Evolutionary conservation across 371 early-diverging fungal genomes (phyloP), one percentile per base, ranked within the genome.

Genomic region (Zychaea mexicana): DNA sequence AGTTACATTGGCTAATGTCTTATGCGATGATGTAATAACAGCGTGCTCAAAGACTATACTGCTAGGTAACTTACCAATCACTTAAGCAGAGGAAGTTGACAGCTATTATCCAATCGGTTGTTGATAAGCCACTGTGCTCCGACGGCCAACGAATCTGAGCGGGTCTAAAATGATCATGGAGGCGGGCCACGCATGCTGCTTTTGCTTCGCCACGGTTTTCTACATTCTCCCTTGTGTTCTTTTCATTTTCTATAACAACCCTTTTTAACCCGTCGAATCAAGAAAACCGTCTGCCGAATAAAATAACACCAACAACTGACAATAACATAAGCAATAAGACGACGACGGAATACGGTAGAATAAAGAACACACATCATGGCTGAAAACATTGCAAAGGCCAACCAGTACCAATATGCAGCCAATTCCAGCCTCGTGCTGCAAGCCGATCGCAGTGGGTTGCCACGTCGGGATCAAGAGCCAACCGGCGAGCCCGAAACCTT

Each of bases 401-500:
- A 83, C 73, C 93, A 93, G 69, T 95, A 95, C 73, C 91, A 92
- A 73, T 96, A 96, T 76, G 90, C 94, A 22, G 94, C 94, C 27
- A 97, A 93, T 74, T 90, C 96, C 24, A 97, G 96, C 79, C 82
- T 97, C 65, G 98, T 98, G 3, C 85, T 97, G 22, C 92, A 92
- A 54, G 90, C 94, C 21, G 94, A 96, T 73, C 86, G 98, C 27
- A 86, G 93, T 57, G 85, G 84, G 12, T 77, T 90, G 38, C 89
- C 94, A 31, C 90, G 96, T 27, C 85, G 97, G 57, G 94, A 92
- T 82, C 85, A 95, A 62, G 98, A 98, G 71, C 96, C 97, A 24
- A 91, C 94, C 24, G 98, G 97, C n/a, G 98, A 98, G 68, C 92
- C 96, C 28, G 98, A 96, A 71, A 84, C 96, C 3, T 81, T 98